Percentiles rank a stretch among this genome's conserved stretches.
phyloP scores from a whole-genome alignment of 768 basidiomycete genomes.

The Epithele typhae region DNA sequence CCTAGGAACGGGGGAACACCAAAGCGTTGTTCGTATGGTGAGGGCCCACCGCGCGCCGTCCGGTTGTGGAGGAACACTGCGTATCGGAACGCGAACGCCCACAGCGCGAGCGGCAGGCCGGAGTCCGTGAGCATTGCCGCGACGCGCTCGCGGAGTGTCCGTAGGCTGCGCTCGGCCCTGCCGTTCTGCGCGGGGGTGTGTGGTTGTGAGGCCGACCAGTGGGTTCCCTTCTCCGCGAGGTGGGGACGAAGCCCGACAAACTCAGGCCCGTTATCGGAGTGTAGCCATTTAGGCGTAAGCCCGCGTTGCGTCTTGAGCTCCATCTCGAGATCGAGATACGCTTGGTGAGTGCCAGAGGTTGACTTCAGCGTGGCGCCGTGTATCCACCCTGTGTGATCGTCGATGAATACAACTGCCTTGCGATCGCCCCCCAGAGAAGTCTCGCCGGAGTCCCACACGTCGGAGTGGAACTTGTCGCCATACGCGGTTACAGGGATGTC shows the following conservation, averaged over 20 bases:
- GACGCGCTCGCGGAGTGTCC: background rate
- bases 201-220: slow-evolving; percentile 12
- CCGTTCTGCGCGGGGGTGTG: slow-evolving; percentile 25
- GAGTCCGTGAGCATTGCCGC: slow-evolving; percentile 12
- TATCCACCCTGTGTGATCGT: slow-evolving; percentile 22
- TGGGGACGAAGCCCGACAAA: background rate
- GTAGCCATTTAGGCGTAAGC: slow-evolving; percentile 28
- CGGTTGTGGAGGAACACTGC: slow-evolving; percentile 35
- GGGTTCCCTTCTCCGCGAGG: background rate
- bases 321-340: slow-evolving; percentile 31
- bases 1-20: no score
- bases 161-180: slow-evolving; percentile 16
- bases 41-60: slow-evolving; percentile 18
- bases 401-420: slow-evolving; percentile 28
- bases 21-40: slow-evolving; percentile 15
- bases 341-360: slow-evolving; percentile 28
- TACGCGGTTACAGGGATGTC: slow-evolving; percentile 17
- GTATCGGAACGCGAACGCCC: slow-evolving; percentile 34
- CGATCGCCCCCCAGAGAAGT: slow-evolving; percentile 16
- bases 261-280: slow-evolving; percentile 37
- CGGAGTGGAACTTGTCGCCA: slow-evolving; percentile 34
- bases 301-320: slow-evolving; percentile 29
- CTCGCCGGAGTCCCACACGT: slow-evolving; percentile 40
- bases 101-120: slow-evolving; percentile 32
- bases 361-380: slow-evolving; percentile 24